Base-by-base conservation (phyloP, 2,329 filamentous ascomycete species). In the Magnaporthiopsis poae region DNA sequence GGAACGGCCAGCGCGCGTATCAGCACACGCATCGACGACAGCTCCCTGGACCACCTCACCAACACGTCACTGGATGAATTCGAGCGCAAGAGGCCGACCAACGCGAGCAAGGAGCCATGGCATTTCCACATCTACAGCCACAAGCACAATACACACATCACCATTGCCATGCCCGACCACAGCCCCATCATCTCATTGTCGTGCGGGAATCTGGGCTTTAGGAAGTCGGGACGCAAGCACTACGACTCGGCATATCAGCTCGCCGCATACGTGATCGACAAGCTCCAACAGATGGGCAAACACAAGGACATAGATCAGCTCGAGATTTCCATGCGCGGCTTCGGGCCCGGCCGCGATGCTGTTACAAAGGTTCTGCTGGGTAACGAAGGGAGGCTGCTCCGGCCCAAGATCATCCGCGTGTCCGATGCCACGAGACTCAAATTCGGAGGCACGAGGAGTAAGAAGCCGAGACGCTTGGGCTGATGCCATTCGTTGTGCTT, bases 111-210 rank as follows among this genome's bases (percentile, higher is more conserved):
- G 56, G 85, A 90, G 74, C 89, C 90, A 2, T 92, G 92, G 80
- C 92, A 96, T 76, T 84, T 99, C 70, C 91, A 96, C 80, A 82
- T 99, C 76, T 94, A 87, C 79, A 81, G 90, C 35, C 89, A 90
- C 76, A 96, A 92, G 80, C 95, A 97, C 85, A 99, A 99, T 81
- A 95, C 91, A 27, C 92, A 98, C 78, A 85, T 99, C 73, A 97
- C 93, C 1, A 86, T 97, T 71, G 91, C 92, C 29, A 88, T 89
- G 73, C 93, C 95, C 35, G 88, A 92, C 75, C 84, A 89, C 63
- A 86, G 91, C 70, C 86, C 91, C 35, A 85, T 98, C 70, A 82
- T 99, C 70, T 92, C 89, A 15, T 78, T 96, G 71, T 90, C 90
- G 1, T 86, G 88, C 68, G 95, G 95, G 63, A 92, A 96, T 74